Base-by-base conservation (phyloP, 495 filamentous ascomycete genomes). In the Parathielavia hyrcaniae region DNA sequence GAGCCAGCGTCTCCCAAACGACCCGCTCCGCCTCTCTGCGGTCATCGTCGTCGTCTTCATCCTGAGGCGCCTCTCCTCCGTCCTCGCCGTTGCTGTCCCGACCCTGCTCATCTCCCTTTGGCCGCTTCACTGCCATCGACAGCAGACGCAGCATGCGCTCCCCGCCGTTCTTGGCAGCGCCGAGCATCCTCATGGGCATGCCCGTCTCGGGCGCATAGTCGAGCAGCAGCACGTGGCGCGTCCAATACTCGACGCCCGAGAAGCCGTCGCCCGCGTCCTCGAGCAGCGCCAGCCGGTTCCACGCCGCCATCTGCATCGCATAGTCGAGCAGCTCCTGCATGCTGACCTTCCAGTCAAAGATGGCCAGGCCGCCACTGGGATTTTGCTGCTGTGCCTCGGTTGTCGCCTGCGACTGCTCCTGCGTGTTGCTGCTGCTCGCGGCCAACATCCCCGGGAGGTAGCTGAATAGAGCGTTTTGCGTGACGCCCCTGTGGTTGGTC, bases 361-460 rank as follows among this genome's bases (percentile, higher is more conserved):
- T 13, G 11, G 40, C 40, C 40, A 43, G 10, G 40, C 40, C 40
- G 40, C 40, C 40, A n/a, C 40, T 43, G 7, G 40, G 40, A 5
- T 43, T 43, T 43, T 43, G 40, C 40, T 43, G 40, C 40, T 43
- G 40, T n/a, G 40, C 40, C 40, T 43, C 40, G n/a, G 40, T 40
- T 13, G 38, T 4, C 16, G 38, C 17, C 40, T 43, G 40, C 40
- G 40, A 43, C 40, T 43, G 11, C 40, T 13, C 6, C n/a, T 13
- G 10, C 1, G 14, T 13, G 40, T 13, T 19, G 2, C 7, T 19
- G 40, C 7, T 19, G 40, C 40, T 43, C 10, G 40, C 11, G 1
- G 40, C 13, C 10, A 43, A 43, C 40, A 43, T 43, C 40, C 40
- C 17, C 40, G 40, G 13, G 40, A 43, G 16, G 16, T 43, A 43